Percentiles rank a stretch among this genome's conserved stretches.
Conservation (phyloP, 169 alveolate genomes). For the Babesia ovata region DNA sequence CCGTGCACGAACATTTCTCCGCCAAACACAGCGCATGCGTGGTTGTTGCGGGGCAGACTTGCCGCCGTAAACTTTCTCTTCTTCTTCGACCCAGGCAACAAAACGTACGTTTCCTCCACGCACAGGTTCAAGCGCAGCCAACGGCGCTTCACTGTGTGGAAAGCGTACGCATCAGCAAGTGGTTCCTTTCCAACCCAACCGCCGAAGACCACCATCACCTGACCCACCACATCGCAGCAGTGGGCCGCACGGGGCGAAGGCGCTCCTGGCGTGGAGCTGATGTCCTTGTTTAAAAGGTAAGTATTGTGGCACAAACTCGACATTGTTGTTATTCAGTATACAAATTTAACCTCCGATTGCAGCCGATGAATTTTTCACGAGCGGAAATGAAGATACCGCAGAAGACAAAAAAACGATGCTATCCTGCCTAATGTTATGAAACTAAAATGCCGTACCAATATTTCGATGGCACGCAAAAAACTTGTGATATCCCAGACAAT, state of each 20-base stretch:
- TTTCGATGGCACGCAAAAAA: too few relatives aligned
- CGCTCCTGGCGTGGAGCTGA: constrained; percentile 67
- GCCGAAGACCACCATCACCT: constrained; percentile 71
- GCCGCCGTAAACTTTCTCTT: constrained; percentile 15
- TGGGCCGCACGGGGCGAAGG: constrained; percentile 82
- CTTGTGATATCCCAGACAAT: too few relatives aligned
- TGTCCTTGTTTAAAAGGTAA: constrained; percentile 54
- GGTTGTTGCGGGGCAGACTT: constrained; percentile 70
- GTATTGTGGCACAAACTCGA: constrained; percentile 19
- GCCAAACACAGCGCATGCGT: constrained; percentile 65
- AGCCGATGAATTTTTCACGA: too few relatives aligned
- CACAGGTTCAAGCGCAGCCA: constrained; percentile 74
- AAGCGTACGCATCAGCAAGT: constrained; percentile 74
- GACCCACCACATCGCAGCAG: constrained; percentile 73
- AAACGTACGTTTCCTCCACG: constrained; percentile 49
- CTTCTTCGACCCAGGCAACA: constrained; percentile 19
- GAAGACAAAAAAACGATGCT: too few relatives aligned
- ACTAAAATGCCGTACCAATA: too few relatives aligned
- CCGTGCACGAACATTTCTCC: constrained; percentile 74
- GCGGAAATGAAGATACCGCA: too few relatives aligned
- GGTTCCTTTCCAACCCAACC: constrained; percentile 80
- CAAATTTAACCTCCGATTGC: too few relatives aligned
- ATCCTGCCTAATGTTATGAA: too few relatives aligned
- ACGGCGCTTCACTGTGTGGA: constrained; percentile 63
- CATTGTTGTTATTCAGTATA: not conserved